Percentiles rank a stretch among this genome's conserved stretches.
Evolutionary conservation across 2,329 filamentous ascomycete genomes (phyloP).

Genomic region (Alternaria sp.): DNA sequence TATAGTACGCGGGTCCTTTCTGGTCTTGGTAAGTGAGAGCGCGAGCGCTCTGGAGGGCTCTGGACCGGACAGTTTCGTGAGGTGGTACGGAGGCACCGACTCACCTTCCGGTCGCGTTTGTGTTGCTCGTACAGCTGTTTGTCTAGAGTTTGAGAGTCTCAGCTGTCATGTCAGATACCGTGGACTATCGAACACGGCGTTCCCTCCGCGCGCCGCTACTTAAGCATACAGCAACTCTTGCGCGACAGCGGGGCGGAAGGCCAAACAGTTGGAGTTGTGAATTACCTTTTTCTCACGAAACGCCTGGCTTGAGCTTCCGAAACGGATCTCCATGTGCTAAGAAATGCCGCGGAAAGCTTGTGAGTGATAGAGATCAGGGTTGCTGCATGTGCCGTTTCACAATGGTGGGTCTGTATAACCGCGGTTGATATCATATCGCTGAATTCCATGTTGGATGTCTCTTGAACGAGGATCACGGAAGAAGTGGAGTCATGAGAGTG

Average conservation of each 20-base stretch:
- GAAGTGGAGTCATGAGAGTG: neutral
- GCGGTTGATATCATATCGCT: neutral
- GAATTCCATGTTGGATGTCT: neutral
- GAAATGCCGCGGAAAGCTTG: constrained; percentile 2
- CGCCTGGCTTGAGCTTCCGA: neutral
- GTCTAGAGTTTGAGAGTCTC: neutral
- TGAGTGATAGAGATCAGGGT: neutral
- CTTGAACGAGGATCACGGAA: neutral
- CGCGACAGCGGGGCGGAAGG: neutral
- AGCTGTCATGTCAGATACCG: neutral
- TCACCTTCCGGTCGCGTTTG: neutral
- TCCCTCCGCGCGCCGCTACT: neutral
- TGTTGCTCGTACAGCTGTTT: neutral
- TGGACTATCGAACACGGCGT: neutral
- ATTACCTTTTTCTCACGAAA: neutral
- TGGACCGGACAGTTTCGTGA: neutral
- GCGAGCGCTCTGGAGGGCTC: neutral
- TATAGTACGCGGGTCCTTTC: neutral
- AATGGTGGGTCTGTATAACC: neutral
- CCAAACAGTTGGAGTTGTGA: neutral
- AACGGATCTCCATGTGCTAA: neutral
- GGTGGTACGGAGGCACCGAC: neutral
- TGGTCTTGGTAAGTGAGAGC: neutral
- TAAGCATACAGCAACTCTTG: neutral
- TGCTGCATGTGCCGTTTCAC: neutral